Evolutionary conservation across 345 rosid genomes (phyloP).

Genomic region (Rhizophora mangle): DNA sequence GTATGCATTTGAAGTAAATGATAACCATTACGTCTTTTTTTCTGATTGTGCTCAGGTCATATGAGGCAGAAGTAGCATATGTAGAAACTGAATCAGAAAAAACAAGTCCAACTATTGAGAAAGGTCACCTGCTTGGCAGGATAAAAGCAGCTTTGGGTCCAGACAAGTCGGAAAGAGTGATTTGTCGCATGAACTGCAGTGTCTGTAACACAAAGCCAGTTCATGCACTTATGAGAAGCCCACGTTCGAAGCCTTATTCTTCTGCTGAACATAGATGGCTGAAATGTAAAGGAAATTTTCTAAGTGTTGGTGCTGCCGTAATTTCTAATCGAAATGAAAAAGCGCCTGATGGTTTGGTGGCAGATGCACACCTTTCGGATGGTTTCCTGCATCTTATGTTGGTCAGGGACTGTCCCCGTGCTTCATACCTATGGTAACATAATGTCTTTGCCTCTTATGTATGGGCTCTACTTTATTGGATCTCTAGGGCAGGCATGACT

Average conservation of each 20-base stretch:
- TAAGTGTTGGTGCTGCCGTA: constrained; percentile 85
- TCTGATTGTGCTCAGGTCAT: constrained; percentile 41
- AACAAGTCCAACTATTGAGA: constrained; percentile 23
- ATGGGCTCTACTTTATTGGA: background rate
- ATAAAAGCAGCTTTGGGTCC: constrained; percentile 31
- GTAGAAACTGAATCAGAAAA: constrained; percentile 56
- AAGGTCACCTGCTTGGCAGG: constrained; percentile 28
- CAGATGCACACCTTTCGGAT: constrained; percentile 91
- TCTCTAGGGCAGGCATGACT: too few relatives aligned
- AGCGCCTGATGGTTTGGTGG: constrained; percentile 96
- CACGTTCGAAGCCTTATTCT: constrained; percentile 28
- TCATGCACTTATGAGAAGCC: constrained; percentile 14
- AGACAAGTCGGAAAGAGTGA: constrained; percentile 51
- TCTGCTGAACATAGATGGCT: constrained; percentile 52
- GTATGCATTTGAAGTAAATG: background rate
- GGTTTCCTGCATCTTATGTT: constrained; percentile 90
- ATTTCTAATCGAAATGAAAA: constrained; percentile 84
- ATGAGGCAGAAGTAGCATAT: constrained; percentile 83
- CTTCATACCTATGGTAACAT: constrained; percentile 75
- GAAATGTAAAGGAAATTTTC: constrained; percentile 63
- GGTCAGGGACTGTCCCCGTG: constrained; percentile 77
- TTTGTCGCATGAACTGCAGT: constrained; percentile 67
- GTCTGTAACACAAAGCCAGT: constrained; percentile 49
- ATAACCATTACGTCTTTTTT: background rate
- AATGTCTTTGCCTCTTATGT: background rate